Percentiles rank a stretch among this genome's conserved stretches.
Evolutionary conservation across 2,329 filamentous ascomycete genomes (phyloP).

Genomic region (Alternaria atra): DNA sequence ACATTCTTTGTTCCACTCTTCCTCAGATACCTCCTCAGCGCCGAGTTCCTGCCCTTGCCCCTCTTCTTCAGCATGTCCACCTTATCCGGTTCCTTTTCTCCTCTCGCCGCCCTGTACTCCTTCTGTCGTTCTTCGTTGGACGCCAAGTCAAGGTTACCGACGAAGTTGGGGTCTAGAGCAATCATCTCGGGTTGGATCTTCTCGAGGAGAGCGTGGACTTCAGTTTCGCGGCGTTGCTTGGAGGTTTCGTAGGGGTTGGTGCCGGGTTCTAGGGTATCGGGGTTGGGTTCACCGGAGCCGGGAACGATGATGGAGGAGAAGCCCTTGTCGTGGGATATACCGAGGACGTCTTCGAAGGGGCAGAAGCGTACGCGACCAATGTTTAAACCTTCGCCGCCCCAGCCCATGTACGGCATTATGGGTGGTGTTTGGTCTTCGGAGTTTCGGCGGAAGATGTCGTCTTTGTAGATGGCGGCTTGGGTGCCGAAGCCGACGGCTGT

Average conservation of each 20-base stretch:
- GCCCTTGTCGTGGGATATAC: constrained; percentile 82
- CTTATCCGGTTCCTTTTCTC: constrained; percentile 70
- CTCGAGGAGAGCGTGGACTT: constrained; percentile 89
- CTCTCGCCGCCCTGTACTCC: constrained; percentile 74
- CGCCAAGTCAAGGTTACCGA: constrained; percentile 85
- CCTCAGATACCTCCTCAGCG: constrained; percentile 83
- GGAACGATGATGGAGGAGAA: constrained; percentile 92
- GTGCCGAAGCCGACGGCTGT: constrained; percentile 93
- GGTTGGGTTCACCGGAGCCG: constrained; percentile 96
- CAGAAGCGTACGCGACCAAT: constrained; percentile 90
- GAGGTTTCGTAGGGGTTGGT: constrained; percentile 90
- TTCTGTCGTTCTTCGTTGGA: constrained; percentile 79
- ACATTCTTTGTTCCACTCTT: constrained; percentile 95
- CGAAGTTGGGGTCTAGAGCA: constrained; percentile 87
- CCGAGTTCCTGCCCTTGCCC: constrained; percentile 88
- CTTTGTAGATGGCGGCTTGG: constrained; percentile 85
- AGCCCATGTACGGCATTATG: constrained; percentile 89
- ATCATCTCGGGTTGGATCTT: constrained; percentile 99
- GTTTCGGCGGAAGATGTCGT: constrained; percentile 80
- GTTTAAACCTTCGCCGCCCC: constrained; percentile 84
- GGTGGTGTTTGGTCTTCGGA: constrained; percentile 73
- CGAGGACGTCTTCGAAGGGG: constrained; percentile 92
- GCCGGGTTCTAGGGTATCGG: constrained; percentile 82
- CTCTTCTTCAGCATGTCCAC: constrained; percentile 74
- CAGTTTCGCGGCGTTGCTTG: constrained; percentile 90